Evolutionary conservation across 768 basidiomycete genomes (phyloP), one percentile per base, ranked within the genome.

Genomic region (Pleurotus giganteus): DNA sequence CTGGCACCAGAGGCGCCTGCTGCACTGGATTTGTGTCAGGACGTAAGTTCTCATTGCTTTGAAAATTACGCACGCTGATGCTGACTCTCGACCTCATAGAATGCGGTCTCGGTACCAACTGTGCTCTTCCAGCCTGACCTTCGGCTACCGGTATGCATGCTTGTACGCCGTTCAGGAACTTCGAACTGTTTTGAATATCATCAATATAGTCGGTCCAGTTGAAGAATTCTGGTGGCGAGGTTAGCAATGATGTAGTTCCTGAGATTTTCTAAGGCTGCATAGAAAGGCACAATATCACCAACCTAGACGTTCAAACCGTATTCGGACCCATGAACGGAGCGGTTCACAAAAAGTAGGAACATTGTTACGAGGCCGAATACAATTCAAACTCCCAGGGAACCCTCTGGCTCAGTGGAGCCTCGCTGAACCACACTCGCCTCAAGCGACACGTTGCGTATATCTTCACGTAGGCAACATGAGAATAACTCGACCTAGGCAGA

Each of bases 361-460:
- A 34, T 34, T 7, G 7, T 34, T 15, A 45, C 19, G 43, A 21
- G 13, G 60, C 47, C 34, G 70, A 68, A 64, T 88, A 90, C 42
- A 91, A 71, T 63, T 85, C 79, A 65, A 91, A 89, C 70, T 91
- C 89, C 88, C 86, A 89, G 28, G 89, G 87, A 6, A 76, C 66
- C 57, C 72, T 76, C 56, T 83, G 78, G 52, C 70, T 66, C 53
- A 79, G 77, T 7, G 77, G 77, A 43, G 67, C 70, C 58, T 87
- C 80, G 59, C 78, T 81, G 66, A 91, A 81, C 89, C 90, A 92
- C 26, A 92, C 81, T 63, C 90, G 75, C 58, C 86, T 74, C 60
- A 92, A 69, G 32, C 89, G 80, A 69, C 90, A 92, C 32, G 80
- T 89, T 19, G 89, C 88, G 65, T 90, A 86, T 42, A 92, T 78